phyloP scores from a whole-genome alignment of 2,329 filamentous ascomycete species.

The Didymellaceae sp. region DNA sequence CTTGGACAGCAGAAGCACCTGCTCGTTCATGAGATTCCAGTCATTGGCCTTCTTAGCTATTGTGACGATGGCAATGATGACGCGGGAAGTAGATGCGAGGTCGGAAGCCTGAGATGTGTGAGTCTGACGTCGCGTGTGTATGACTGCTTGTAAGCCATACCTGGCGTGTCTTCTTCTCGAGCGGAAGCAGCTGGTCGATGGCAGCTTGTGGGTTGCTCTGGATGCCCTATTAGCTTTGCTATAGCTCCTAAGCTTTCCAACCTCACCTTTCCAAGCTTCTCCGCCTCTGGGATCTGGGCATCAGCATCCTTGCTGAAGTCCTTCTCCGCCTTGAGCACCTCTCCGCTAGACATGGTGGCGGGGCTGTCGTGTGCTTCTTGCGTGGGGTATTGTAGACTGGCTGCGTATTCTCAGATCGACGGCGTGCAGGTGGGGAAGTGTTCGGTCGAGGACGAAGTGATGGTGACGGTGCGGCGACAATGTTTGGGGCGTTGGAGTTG shows the following conservation, averaged over 20 bases:
- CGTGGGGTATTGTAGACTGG: neutral
- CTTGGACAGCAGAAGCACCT: conserved; percentile 94
- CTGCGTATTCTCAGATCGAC: neutral
- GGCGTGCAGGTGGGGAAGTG: neutral
- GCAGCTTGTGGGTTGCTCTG: conserved; percentile 82
- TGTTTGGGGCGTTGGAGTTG: conserved; percentile 18
- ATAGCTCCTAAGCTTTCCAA: neutral
- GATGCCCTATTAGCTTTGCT: conserved; percentile 25
- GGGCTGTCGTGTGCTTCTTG: conserved; percentile 23
- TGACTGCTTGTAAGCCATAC: conserved; percentile 54
- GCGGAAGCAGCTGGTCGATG: conserved; percentile 86
- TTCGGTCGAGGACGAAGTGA: neutral
- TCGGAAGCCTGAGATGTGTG: conserved; percentile 77
- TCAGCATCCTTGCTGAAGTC: conserved; percentile 98
- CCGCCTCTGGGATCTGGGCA: conserved; percentile 85
- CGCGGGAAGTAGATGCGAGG: conserved; percentile 89
- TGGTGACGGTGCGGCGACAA: conserved; percentile 15
- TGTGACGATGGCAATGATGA: conserved; percentile 87
- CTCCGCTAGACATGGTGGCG: conserved; percentile 76
- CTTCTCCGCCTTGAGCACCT: conserved; percentile 90
- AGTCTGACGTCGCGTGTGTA: conserved; percentile 24
- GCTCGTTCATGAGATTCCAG: conserved; percentile 95
- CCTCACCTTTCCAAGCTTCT: conserved; percentile 83
- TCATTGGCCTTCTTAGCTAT: conserved; percentile 92
- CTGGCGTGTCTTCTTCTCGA: conserved; percentile 98